Conservation (phyloP, 495 filamentous ascomycete species). For the Podospora australis region DNA sequence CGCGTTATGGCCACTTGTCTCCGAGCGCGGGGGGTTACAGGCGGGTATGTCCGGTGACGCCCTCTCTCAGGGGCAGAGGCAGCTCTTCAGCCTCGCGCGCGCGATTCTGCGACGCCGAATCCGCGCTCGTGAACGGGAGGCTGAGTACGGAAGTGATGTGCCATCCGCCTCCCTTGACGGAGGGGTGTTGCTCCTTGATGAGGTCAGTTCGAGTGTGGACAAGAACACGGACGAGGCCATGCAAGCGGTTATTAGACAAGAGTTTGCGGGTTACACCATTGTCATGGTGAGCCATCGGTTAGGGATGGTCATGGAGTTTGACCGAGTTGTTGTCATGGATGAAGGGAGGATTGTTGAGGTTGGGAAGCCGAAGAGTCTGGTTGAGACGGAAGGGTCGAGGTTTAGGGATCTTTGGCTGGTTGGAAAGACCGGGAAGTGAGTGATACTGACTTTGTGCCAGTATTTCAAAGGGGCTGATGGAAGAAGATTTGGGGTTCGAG, state of each 20-base stretch:
- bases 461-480: too few species aligned
- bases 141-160: conserved; percentile 12
- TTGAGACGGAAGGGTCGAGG: conserved; percentile 22
- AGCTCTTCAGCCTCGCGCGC: conserved; percentile 59
- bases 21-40: conserved; percentile 46
- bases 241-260: conserved; percentile 34
- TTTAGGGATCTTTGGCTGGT: conserved; percentile 32
- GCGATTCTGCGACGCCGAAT: conserved; percentile 44
- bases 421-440: conserved; percentile 4
- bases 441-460: too few species aligned
- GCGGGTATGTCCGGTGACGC: conserved; percentile 43
- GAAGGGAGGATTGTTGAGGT: conserved; percentile 36
- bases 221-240: conserved; percentile 38
- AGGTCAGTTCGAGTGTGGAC: conserved; percentile 40
- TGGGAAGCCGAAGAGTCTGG: conserved; percentile 30
- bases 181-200: conserved; percentile 34
- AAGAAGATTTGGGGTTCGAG: background rate
- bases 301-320: conserved; percentile 41
- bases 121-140: conserved; percentile 10
- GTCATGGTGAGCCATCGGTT: conserved; percentile 44
- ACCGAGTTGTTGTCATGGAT: conserved; percentile 42
- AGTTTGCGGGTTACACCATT: conserved; percentile 43
- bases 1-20: conserved; percentile 40
- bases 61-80: conserved; percentile 56
- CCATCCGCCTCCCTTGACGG: conserved; percentile 15